Evolutionary conservation across 257 asterid genomes (phyloP).

Genomic region (Mitragyna speciosa): DNA sequence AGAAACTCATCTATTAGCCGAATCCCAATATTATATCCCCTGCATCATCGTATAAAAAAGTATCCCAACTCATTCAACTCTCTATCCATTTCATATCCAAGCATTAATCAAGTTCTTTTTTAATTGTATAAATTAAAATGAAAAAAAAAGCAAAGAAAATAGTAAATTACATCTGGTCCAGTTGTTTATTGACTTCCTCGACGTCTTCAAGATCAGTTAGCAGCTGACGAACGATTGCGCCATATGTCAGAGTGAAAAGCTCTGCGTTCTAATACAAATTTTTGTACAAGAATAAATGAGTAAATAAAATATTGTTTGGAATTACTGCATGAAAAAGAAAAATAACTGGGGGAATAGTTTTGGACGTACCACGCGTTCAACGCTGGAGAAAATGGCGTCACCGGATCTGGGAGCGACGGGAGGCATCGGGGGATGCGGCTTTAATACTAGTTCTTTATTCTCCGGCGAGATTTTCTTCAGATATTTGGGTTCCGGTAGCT

Average conservation of each 20-base stretch:
- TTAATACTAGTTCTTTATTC: background rate
- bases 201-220: constrained; percentile 98
- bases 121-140: background rate
- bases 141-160: background rate
- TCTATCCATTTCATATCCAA: background rate
- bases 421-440: constrained; percentile 28
- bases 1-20: constrained; percentile 88
- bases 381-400: constrained; percentile 51
- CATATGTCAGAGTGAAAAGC: constrained; percentile 87
- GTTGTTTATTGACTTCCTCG: constrained; percentile 95
- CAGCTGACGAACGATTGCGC: constrained; percentile 94
- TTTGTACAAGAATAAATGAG: background rate
- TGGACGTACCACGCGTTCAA: constrained; percentile 47
- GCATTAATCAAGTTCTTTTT: background rate
- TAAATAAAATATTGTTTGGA: too few species aligned
- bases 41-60: constrained; percentile 23
- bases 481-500: background rate
- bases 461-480: background rate
- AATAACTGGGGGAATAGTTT: background rate
- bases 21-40: constrained; percentile 92
- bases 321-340: too few species aligned
- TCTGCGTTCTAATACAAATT: constrained; percentile 65
- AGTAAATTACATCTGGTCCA: constrained; percentile 73
- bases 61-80: background rate
- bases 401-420: constrained; percentile 49